Conservation (phyloP, 768 basidiomycete genomes). For the Hortiboletus campestris region DNA sequence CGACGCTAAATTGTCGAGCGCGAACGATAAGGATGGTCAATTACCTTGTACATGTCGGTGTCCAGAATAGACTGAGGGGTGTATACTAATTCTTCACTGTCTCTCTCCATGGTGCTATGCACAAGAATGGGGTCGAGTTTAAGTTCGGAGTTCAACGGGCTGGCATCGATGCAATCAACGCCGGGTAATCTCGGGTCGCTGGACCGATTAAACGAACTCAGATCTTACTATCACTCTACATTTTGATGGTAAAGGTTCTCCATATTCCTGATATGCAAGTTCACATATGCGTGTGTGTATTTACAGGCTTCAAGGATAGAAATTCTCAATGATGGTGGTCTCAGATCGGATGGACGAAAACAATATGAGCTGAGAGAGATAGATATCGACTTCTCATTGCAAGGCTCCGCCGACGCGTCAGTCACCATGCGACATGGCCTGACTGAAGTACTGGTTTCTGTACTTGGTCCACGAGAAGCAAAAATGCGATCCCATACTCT, state of each 20-base stretch:
- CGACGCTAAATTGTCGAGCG: background rate
- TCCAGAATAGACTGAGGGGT: conserved; percentile 67
- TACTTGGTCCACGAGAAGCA: conserved; percentile 91
- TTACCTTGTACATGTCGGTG: conserved; percentile 92
- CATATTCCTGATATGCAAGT: background rate
- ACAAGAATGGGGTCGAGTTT: background rate
- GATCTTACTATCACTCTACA: background rate
- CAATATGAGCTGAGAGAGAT: conserved; percentile 89
- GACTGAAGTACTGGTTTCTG: conserved; percentile 82
- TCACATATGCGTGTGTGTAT: background rate
- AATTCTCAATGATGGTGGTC: conserved; percentile 80
- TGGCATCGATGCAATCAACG: too few species aligned
- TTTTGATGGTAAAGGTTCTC: conserved; percentile 4
- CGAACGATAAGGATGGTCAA: background rate
- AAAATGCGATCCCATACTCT: conserved; percentile 74
- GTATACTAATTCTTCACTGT: conserved; percentile 11
- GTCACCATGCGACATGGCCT: conserved; percentile 85
- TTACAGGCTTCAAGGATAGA: conserved; percentile 56
- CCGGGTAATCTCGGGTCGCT: too few species aligned
- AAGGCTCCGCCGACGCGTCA: conserved; percentile 81
- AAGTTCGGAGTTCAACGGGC: too few species aligned
- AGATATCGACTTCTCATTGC: conserved; percentile 70
- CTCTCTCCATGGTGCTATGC: conserved; percentile 11
- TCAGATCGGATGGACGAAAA: conserved; percentile 89
- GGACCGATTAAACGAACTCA: too few species aligned